Evolutionary conservation across 1,139 yeast genomes (phyloP).

Genomic region (Hemisphaericaspora xylofermentans): DNA sequence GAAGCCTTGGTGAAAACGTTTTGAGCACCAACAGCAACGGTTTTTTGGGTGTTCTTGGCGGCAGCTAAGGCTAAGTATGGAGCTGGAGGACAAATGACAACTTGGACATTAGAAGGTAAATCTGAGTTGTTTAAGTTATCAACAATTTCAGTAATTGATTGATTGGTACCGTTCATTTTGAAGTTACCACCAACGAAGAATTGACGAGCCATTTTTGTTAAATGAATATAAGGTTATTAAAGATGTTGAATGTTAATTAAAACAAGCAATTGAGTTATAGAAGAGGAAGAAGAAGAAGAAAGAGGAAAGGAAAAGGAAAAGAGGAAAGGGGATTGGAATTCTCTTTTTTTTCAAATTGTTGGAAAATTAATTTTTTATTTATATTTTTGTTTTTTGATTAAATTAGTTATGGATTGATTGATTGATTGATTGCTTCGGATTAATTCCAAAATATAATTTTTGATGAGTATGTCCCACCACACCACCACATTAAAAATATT

Average conservation of each 20-base stretch:
- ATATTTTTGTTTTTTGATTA: no score
- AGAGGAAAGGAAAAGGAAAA: background rate
- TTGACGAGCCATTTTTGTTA: slow-evolving; percentile 78
- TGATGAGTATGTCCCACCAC: background rate
- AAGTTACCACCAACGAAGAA: slow-evolving; percentile 98
- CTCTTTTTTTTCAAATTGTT: background rate
- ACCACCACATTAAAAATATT: slow-evolving; percentile 1
- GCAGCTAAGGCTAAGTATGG: slow-evolving; percentile 83
- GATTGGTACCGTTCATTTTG: slow-evolving; percentile 95
- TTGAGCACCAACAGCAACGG: slow-evolving; percentile 85
- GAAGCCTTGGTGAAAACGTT: slow-evolving; percentile 82
- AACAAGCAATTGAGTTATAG: slow-evolving; percentile 1
- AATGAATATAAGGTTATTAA: background rate
- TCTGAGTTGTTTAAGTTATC: slow-evolving; percentile 78
- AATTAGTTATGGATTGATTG: no score
- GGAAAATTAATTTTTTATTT: background rate
- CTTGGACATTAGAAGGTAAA: slow-evolving; percentile 76
- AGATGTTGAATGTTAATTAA: background rate
- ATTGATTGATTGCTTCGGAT: no score
- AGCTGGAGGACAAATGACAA: slow-evolving; percentile 95
- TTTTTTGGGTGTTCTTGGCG: slow-evolving; percentile 64
- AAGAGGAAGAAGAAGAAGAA: background rate
- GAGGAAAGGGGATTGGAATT: background rate
- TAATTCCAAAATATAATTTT: no score
- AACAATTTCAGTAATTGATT: slow-evolving; percentile 79